Conservation (phyloP, 768 basidiomycete species). For the Porphyrellus cyaneotinctus region DNA sequence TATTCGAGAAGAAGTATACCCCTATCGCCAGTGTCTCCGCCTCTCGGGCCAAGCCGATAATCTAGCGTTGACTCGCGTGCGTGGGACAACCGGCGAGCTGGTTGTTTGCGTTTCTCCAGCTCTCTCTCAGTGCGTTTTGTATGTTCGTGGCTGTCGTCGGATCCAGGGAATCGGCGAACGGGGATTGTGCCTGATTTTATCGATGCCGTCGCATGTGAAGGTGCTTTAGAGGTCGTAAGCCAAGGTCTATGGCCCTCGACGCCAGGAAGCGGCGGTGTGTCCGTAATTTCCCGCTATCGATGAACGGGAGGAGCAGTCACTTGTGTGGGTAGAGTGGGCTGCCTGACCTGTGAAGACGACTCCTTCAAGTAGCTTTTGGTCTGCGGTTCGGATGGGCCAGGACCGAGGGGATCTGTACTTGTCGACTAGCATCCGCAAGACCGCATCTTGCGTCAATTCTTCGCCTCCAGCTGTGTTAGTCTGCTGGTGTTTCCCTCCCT, state of each 20-base stretch:
- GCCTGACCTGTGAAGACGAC: slow-evolving; percentile 38
- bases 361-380: slow-evolving; percentile 55
- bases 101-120: slow-evolving; percentile 45
- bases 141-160: slow-evolving; percentile 34
- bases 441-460: slow-evolving; percentile 62
- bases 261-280: slow-evolving; percentile 51
- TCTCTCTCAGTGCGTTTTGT: slow-evolving; percentile 46
- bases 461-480: slow-evolving; percentile 77
- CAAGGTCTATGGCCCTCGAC: slow-evolving; percentile 60
- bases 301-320: background rate
- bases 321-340: slow-evolving; percentile 5
- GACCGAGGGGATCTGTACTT: slow-evolving; percentile 80
- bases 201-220: slow-evolving; percentile 49
- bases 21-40: slow-evolving; percentile 4
- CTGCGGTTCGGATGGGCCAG: slow-evolving; percentile 54
- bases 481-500: slow-evolving; percentile 34
- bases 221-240: slow-evolving; percentile 63
- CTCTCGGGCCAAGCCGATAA: slow-evolving; percentile 61
- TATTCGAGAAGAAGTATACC: slow-evolving; percentile 24
- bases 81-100: slow-evolving; percentile 51
- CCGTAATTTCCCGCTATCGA: slow-evolving; percentile 23
- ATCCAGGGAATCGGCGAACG: slow-evolving; percentile 10
- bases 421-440: slow-evolving; percentile 82
- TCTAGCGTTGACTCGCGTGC: slow-evolving; percentile 75
- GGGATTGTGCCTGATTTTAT: slow-evolving; percentile 45